Evolutionary conservation across 2,329 filamentous ascomycete genomes (phyloP), one percentile per base, ranked within the genome.

Genomic region (Cercospora janseana): DNA sequence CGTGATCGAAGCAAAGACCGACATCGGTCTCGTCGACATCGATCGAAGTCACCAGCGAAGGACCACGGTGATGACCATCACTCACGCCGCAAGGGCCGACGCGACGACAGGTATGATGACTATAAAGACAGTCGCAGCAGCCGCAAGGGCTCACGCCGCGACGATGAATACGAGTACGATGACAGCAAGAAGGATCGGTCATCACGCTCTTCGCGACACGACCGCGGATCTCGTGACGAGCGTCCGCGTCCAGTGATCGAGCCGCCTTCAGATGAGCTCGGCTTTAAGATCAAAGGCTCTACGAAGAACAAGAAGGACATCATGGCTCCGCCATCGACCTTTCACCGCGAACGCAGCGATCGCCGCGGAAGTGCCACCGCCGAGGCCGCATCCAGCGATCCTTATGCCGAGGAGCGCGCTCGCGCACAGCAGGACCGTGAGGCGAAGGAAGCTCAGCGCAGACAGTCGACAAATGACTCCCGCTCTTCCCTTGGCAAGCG

Each of bases 391-490:
- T 41, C 60, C 6, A 41, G 56, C 4, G 66, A 69, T 38, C 65
- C 64, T 0, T 68, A 69, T 34, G 65, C 63, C 4, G 62, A 56
- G 26, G 66, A 69, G 55, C 63, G 66, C 26, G 65, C 62, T 45
- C 57, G 58, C 15, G 60, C 59, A 29, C 61, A 66, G 49, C 51
- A 60, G 38, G 60, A 63, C 35, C 75, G 85, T 20, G 72, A 87
- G 44, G 72, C 85, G 9, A 85, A 83, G 61, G 85, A 88, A 40
- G 68, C 80, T 82, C 82, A 87, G 67, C 78, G 68, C 75, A 81
- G 35, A 74, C 79, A 34, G 65, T 82, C 45, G 67, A 73, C 2
- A 71, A 75, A 45, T 61, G 77, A 23, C 68, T 46, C 49, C 3
- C 53, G 52, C 9, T 54, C 49, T 2, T 48, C 47, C 8, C 70